Percentiles rank a stretch among this genome's conserved stretches.
Conservation (phyloP, 192 early-diverging fungal species). For the Geranomyces variabilis region DNA sequence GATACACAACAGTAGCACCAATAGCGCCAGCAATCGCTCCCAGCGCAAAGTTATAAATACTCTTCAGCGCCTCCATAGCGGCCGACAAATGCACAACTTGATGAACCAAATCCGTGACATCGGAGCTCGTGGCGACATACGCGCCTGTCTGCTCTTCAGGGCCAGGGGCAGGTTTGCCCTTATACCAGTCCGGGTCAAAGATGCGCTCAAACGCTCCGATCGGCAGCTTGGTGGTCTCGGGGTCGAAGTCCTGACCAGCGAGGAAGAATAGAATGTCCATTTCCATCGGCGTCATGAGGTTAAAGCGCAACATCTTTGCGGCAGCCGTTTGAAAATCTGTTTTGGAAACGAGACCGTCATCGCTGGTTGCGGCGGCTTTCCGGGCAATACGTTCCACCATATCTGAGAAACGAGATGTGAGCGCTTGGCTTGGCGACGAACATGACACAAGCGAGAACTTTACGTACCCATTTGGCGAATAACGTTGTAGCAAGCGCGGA, state of each 20-base stretch:
- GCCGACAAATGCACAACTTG: conserved; percentile 34
- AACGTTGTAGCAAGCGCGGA: conserved; percentile 43
- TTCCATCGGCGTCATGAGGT: conserved; percentile 73
- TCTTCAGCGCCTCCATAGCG: conserved; percentile 54
- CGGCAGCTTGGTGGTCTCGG: conserved; percentile 13
- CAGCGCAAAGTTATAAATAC: conserved; percentile 75
- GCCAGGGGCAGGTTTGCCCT: conserved; percentile 17
- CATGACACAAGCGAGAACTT: no score
- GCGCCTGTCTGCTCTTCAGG: conserved; percentile 16
- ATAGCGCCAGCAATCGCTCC: conserved; percentile 91
- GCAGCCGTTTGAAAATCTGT: conserved; percentile 64
- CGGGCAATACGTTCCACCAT: conserved; percentile 68
- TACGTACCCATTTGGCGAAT: conserved; percentile 52
- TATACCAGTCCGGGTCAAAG: conserved; percentile 1
- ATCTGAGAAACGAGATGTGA: conserved; percentile 29
- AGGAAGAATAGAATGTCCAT: conserved; percentile 73
- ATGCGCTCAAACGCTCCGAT: conserved; percentile 28
- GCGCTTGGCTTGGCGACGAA: no score
- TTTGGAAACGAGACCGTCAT: conserved; percentile 62
- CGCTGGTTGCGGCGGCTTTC: conserved; percentile 51
- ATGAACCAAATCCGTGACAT: conserved; percentile 23
- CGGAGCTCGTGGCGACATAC: conserved; percentile 23
- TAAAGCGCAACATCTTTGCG: conserved; percentile 58
- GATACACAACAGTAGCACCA: conserved; percentile 93
- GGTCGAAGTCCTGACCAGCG: conserved; percentile 38